phyloP scores from a whole-genome alignment of 2,329 filamentous ascomycete genomes.

The Colletotrichum sp. region DNA sequence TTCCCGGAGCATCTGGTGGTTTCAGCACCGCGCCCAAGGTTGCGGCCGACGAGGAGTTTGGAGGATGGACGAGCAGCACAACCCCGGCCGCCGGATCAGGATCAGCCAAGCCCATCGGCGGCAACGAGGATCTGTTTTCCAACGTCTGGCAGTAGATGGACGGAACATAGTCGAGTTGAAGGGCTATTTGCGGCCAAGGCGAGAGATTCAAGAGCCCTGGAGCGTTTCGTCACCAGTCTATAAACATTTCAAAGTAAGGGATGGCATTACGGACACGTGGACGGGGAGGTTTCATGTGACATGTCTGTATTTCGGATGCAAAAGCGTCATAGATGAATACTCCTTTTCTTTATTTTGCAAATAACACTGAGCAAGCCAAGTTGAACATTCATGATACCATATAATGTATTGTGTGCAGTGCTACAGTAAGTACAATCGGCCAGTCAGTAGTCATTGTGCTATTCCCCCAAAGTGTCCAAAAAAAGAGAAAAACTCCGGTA shows the following conservation, averaged over 20 bases:
- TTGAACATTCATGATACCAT: not conserved
- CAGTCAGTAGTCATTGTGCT: not conserved
- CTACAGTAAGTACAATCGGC: not conserved
- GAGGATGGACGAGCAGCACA: constrained; percentile 85
- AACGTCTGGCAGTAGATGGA: constrained; percentile 86
- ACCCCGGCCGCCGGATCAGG: constrained; percentile 46
- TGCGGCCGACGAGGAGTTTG: constrained; percentile 91
- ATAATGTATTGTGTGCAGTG: not conserved
- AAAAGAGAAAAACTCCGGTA: constrained; percentile 4
- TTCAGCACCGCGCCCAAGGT: constrained; percentile 73
- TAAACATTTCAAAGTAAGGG: not conserved
- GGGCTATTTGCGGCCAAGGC: not conserved
- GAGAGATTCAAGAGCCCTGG: not conserved
- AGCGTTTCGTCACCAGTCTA: not conserved
- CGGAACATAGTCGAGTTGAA: not conserved
- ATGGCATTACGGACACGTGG: not conserved
- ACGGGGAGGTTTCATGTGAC: not conserved
- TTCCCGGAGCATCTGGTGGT: constrained; percentile 67
- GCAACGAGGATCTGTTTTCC: constrained; percentile 86
- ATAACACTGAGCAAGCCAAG: not conserved
- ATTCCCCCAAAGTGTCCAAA: not conserved
- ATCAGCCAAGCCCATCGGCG: constrained; percentile 60
- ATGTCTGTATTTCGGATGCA: not conserved
- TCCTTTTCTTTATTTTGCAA: not conserved
- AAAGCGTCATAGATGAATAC: constrained; percentile 14